phyloP scores from a whole-genome alignment of 202 grass and related monocot genomes.

The Bolboschoenoplectus hybrid region DNA sequence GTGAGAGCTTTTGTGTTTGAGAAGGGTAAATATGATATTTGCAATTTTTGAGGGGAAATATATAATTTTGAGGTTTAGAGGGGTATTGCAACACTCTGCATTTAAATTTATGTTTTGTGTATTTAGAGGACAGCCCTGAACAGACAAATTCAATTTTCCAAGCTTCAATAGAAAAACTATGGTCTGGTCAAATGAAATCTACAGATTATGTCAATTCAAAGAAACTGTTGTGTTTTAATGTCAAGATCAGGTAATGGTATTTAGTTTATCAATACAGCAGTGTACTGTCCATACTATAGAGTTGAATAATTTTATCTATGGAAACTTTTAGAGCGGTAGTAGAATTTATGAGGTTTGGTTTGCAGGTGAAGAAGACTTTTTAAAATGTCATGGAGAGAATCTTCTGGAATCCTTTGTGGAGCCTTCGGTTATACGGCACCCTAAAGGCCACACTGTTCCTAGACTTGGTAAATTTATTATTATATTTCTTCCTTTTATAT shows the following conservation, averaged over 20 bases:
- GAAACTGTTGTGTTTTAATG: background rate
- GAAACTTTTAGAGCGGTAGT: background rate
- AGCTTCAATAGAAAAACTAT: background rate
- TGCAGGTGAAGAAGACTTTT: slow-evolving; percentile 78
- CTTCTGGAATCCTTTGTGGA: slow-evolving; percentile 68
- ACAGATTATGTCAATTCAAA: background rate
- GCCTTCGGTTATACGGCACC: slow-evolving; percentile 71
- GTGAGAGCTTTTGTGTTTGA: background rate
- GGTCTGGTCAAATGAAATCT: background rate
- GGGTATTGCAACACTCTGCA: too few relatives aligned
- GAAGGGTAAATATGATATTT: background rate
- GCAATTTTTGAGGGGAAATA: background rate
- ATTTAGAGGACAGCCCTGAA: background rate
- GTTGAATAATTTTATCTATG: background rate
- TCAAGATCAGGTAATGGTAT: background rate
- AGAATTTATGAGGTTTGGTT: background rate
- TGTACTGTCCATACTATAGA: background rate
- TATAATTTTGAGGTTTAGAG: background rate
- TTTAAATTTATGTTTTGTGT: too few relatives aligned
- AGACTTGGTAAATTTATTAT: slow-evolving; percentile 66
- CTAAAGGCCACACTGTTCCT: slow-evolving; percentile 92
- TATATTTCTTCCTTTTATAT: background rate
- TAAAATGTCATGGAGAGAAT: slow-evolving; percentile 57
- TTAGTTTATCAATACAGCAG: background rate
- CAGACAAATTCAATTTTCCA: background rate